phyloP scores from a whole-genome alignment of 2,329 filamentous ascomycete genomes.

The Trichoderma sp. region DNA sequence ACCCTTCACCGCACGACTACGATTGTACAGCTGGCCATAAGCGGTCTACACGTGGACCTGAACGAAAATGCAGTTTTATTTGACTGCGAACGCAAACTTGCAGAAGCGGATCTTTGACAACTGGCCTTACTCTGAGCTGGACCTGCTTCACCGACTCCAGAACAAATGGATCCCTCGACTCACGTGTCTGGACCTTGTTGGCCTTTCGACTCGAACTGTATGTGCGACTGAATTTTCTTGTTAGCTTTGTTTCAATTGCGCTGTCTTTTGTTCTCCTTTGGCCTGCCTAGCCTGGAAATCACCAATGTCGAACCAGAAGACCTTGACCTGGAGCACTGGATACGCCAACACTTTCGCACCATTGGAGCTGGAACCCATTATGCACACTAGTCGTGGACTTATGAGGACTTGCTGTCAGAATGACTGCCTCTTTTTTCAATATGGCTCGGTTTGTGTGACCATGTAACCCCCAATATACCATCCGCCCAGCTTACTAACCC shows the following conservation, averaged over 20 bases:
- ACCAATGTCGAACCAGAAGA: conserved; percentile 5
- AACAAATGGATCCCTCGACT: conserved; percentile 8
- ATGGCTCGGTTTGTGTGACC: conserved; percentile 30
- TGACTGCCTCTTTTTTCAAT: conserved; percentile 17
- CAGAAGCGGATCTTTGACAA: conserved; percentile 22
- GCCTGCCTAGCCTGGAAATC: background rate
- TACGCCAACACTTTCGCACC: conserved; percentile 4
- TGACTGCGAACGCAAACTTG: conserved; percentile 35
- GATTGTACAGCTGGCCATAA: conserved; percentile 11
- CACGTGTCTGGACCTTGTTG: conserved; percentile 14
- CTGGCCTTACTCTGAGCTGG: conserved; percentile 18
- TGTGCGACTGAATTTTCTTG: conserved; percentile 8
- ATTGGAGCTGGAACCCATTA: conserved; percentile 12
- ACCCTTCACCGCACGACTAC: conserved; percentile 6
- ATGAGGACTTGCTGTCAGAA: conserved; percentile 25
- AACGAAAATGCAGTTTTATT: conserved; percentile 28
- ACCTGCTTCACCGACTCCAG: conserved; percentile 16
- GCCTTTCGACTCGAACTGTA: conserved; percentile 15
- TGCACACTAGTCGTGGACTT: conserved; percentile 20
- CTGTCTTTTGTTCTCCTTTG: background rate
- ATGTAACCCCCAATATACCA: conserved; percentile 25
- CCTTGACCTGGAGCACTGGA: conserved; percentile 12
- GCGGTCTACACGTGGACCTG: conserved; percentile 16
- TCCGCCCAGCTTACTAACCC: conserved; percentile 28
- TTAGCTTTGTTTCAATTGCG: conserved; percentile 8